Conservation (phyloP, 2,329 filamentous ascomycete species). For the Aspergillus persii region DNA sequence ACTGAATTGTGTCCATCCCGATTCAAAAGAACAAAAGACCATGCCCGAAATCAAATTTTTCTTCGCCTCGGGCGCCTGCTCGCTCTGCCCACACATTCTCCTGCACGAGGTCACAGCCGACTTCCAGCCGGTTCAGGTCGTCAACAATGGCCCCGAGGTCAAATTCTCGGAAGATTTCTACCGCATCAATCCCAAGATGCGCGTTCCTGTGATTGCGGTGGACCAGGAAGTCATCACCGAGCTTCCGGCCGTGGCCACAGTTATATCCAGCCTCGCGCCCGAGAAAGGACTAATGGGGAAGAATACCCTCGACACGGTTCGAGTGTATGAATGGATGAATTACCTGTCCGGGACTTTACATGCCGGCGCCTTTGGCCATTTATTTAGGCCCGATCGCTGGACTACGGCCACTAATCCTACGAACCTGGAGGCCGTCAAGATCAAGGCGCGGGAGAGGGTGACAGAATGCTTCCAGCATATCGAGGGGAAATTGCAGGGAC, state of each 20-base stretch:
- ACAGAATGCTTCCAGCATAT: not conserved
- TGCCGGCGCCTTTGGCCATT: constrained; percentile 23
- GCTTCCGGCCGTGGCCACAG: constrained; percentile 31
- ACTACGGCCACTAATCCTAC: not conserved
- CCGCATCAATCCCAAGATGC: constrained; percentile 12
- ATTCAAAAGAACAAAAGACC: too few species aligned
- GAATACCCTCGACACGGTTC: constrained; percentile 27
- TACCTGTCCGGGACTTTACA: constrained; percentile 36
- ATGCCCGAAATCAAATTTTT: constrained; percentile 27
- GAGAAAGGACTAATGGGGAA: constrained; percentile 28
- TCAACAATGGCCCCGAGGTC: not conserved
- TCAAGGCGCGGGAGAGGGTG: constrained; percentile 13
- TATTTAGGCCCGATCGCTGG: constrained; percentile 27
- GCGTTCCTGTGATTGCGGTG: constrained; percentile 30
- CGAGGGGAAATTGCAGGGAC: not conserved
- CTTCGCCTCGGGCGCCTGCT: constrained; percentile 29
- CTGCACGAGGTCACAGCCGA: constrained; percentile 23
- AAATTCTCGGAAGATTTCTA: constrained; percentile 17
- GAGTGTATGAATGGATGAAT: constrained; percentile 37
- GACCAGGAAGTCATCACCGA: constrained; percentile 34
- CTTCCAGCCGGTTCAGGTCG: constrained; percentile 18
- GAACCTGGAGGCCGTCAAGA: not conserved
- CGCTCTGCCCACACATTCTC: constrained; percentile 32
- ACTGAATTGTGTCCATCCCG: too few species aligned
- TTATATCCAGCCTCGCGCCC: constrained; percentile 30